phyloP scores from a whole-genome alignment of 805 yeast genomes.

The Kodamaea jinghongensis region DNA sequence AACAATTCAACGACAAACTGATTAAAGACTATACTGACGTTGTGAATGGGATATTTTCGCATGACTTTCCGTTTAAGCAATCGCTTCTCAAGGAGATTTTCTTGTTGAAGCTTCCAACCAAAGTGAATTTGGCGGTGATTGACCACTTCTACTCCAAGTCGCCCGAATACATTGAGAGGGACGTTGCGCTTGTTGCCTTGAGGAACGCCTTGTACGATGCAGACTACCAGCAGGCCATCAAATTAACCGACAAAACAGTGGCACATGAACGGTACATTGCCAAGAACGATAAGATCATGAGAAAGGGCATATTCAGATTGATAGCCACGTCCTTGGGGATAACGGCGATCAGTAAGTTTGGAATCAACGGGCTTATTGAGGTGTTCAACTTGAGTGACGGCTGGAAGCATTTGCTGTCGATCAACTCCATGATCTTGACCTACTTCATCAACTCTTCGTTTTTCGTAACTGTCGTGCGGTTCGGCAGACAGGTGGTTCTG shows the following conservation, averaged over 20 bases:
- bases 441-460: constrained; percentile 40
- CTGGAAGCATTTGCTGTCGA: constrained; percentile 38
- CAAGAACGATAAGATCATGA: constrained; percentile 28
- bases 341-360: constrained; percentile 40
- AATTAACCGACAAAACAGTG: constrained; percentile 57
- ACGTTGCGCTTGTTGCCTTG: constrained; percentile 59
- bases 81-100: constrained; percentile 28
- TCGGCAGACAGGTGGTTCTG: constrained; percentile 36
- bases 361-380: constrained; percentile 38
- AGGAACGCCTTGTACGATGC: constrained; percentile 57
- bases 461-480: constrained; percentile 38
- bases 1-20: constrained; percentile 16
- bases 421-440: constrained; percentile 47
- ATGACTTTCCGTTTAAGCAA: constrained; percentile 21
- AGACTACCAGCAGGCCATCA: constrained; percentile 54
- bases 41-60: constrained; percentile 20
- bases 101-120: constrained; percentile 31
- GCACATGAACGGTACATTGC: constrained; percentile 52
- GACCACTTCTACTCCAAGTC: constrained; percentile 17
- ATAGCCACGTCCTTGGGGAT: constrained; percentile 31
- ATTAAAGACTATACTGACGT: constrained; percentile 7
- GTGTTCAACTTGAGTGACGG: constrained; percentile 35
- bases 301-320: constrained; percentile 29
- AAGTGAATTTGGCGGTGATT: constrained; percentile 24
- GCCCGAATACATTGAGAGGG: constrained; percentile 28